Base-by-base conservation (phyloP, 1,284 basidiomycete genomes). In the Apiotrichum gracile region DNA sequence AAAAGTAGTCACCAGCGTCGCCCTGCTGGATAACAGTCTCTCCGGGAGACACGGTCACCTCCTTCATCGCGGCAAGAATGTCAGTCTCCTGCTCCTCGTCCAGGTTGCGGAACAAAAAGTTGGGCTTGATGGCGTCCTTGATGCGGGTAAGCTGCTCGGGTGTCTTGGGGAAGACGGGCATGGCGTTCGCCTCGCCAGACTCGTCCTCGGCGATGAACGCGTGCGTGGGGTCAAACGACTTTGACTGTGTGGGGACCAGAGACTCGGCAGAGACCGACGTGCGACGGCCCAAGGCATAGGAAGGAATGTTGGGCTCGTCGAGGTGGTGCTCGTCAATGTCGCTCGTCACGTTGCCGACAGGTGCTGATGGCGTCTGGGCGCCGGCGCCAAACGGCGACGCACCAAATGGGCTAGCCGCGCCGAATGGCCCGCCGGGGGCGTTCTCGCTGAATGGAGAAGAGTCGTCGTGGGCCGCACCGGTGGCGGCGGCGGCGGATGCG, bases 251-350 rank as follows among this genome's bases (percentile, higher is more conserved):
- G 25, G 96, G 88, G 1, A 85, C 82, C 69, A 97, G 91, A 4
- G 91, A 91, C 75, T 98, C 94, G n/a, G 96, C 94, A 52, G 89
- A 93, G 55, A 99, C 92, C 33, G 92, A 97, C 3, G 89, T 89
- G 39, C 94, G 84, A 40, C 94, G 83, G 25, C 88, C 90, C 61
- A 97, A 83, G 55, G 93, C 89, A 83, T 87, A 73, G 9, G 69
- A 67, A 12, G 72, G 76, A 41, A 73, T 66, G 34, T 64, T 62
- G 25, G 58, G 72, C 56, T 68, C 64, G 63, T 50, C 51, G 27
- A 37, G 46, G 24, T 35, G 48, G 10, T 60, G 52, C 19, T 60
- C 58, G 6, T 53, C 50, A 21, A 63, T 61, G 16, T 61, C 53
- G 41, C 34, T 17, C 81, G 82, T 21, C 5, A 51, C 47, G 31